phyloP scores from a whole-genome alignment of 106 monocot genomes.

The Phalaenopsis aphrodite region DNA sequence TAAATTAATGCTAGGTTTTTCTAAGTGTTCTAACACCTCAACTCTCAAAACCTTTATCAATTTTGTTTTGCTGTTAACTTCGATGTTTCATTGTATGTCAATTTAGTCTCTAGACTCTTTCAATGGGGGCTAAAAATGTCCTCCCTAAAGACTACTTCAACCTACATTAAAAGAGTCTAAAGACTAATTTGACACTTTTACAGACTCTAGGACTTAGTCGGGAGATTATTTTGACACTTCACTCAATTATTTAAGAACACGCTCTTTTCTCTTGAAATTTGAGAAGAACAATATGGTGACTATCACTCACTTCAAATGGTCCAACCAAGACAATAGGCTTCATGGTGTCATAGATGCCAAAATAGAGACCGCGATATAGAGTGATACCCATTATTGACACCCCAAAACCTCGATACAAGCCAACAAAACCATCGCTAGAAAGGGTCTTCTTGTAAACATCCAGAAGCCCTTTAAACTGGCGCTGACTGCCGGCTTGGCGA shows the following conservation, averaged over 20 bases:
- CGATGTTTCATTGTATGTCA: too few relatives aligned
- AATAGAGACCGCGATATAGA: constrained; percentile 86
- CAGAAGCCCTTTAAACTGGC: constrained; percentile 64
- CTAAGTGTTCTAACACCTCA: too few relatives aligned
- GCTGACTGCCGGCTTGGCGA: constrained; percentile 24
- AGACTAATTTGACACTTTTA: too few relatives aligned
- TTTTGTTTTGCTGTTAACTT: too few relatives aligned
- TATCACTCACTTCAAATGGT: constrained; percentile 54
- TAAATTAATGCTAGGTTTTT: too few relatives aligned
- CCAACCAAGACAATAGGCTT: constrained; percentile 83
- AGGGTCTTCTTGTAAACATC: constrained; percentile 91
- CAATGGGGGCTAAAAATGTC: too few relatives aligned
- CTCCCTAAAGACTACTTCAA: too few relatives aligned
- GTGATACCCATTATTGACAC: constrained; percentile 89
- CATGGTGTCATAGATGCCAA: constrained; percentile 87
- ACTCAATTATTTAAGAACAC: neutral
- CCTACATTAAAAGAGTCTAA: too few relatives aligned
- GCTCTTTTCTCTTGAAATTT: neutral
- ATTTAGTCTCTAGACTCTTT: too few relatives aligned
- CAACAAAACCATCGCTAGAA: constrained; percentile 67
- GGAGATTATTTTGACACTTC: too few relatives aligned
- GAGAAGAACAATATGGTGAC: neutral
- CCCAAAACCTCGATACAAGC: constrained; percentile 82
- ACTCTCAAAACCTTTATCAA: too few relatives aligned
- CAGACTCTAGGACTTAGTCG: too few relatives aligned